Conservation (phyloP, 2,329 filamentous ascomycete species). For the Fusarium anthophilum region DNA sequence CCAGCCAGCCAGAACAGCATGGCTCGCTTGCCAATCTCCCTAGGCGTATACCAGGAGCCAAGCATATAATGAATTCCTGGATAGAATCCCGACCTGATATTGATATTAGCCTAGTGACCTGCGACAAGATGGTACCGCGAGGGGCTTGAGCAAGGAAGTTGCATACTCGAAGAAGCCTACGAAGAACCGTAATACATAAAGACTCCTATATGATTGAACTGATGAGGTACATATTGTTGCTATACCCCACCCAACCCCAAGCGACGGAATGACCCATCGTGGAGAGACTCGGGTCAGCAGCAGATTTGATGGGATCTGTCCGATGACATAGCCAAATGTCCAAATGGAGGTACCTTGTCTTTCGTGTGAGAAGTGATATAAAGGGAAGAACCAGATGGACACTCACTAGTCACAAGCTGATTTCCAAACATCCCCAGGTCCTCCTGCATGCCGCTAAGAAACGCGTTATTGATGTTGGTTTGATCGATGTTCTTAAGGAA, state of each 20-base stretch:
- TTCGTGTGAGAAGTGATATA: neutral
- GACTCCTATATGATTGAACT: constrained; percentile 3
- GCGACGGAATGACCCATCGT: constrained; percentile 10
- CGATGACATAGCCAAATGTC: constrained; percentile 39
- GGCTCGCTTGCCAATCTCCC: constrained; percentile 33
- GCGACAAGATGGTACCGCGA: neutral
- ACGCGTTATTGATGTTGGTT: neutral
- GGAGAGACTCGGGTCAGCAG: constrained; percentile 25
- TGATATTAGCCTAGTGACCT: constrained; percentile 44
- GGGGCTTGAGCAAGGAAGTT: rapidly evolving
- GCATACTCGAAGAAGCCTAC: constrained; percentile 33
- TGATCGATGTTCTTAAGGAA: neutral
- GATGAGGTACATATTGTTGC: constrained; percentile 6
- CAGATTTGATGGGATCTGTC: constrained; percentile 41
- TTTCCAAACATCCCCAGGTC: neutral
- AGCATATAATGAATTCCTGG: constrained; percentile 46
- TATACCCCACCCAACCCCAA: constrained; percentile 22
- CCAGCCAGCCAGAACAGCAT: constrained; percentile 36
- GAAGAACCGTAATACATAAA: constrained; percentile 28
- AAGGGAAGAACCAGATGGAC: too few species aligned
- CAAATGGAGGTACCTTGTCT: constrained; percentile 19
- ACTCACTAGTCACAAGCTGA: neutral
- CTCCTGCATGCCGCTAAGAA: neutral
- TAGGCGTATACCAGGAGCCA: constrained; percentile 35
- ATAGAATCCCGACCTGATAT: constrained; percentile 59